Evolutionary conservation across 78 protist species (phyloP), one percentile per base, ranked within the genome.

Genomic region (Mantamonas sphyraenae): DNA sequence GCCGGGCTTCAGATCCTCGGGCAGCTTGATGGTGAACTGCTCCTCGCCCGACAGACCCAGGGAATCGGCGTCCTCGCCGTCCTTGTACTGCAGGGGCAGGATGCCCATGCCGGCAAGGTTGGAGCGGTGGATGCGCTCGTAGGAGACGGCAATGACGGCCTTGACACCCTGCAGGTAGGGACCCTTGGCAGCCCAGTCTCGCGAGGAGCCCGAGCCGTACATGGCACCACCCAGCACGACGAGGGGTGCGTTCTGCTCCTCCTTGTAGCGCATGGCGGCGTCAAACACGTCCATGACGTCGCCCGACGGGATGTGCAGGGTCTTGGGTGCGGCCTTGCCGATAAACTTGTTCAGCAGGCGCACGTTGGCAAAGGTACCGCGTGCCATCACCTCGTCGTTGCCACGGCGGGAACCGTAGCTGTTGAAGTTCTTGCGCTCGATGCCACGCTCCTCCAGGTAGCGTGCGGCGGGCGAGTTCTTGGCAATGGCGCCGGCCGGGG

Each of bases 161-260:
- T 84, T 79, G 37, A 90, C 78, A 16, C 91, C 91, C 43, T 78
- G 80, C 76, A 82, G 62, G 47, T 77, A 84, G 56, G 90, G 86
- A 14, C 94, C 95, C 82, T 86, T 86, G 39, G 90, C 91, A 19
- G 95, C 95, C 95, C 95, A 90, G 72, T 90, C 95, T 22, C 95
- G 61, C 0, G 90, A 74, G 17, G 84, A 71, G 14, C 95, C 92
- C 38, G 64, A 34, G 5, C 95, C 95, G 68, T 87, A 90, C 73
- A 80, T 88, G 35, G 73, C 72, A 56, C 95, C 95, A 19, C 90
- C 95, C 26, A 90, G 57, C 0, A 90, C 65, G 35, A 85, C 61
- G 8, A 85, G 59, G 42, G 74, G 75, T 14, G 51, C 43, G 35
- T 75, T 82, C 45, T 68, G 77, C 40, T 35, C 53, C 28, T 26